Evolutionary conservation across 2,329 filamentous ascomycete species (phyloP).

Genomic region (Byssochlamys sp.): DNA sequence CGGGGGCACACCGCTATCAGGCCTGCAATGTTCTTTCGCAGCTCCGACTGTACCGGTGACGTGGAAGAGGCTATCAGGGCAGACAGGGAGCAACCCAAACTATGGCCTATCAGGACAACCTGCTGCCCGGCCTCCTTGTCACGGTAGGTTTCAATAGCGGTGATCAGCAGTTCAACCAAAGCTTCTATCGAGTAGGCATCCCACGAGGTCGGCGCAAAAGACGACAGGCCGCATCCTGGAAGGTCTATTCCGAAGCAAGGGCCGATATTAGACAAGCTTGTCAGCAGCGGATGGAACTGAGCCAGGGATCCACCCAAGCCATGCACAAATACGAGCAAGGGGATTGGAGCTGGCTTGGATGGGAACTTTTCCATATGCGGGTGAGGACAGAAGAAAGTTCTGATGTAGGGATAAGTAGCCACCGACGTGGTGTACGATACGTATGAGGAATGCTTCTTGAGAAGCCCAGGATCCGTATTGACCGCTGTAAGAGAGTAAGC

Average conservation of each 20-base stretch:
- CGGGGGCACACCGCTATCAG: conserved; percentile 74
- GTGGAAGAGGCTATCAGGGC: conserved; percentile 58
- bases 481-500: conserved; percentile 14
- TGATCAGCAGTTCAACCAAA: conserved; percentile 63
- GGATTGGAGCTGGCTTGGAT: conserved; percentile 60
- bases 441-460: conserved; percentile 65
- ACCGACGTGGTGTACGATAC: conserved; percentile 62
- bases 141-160: conserved; percentile 63
- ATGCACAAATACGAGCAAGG: conserved; percentile 82
- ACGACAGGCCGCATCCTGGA: conserved; percentile 76
- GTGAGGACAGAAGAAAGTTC: conserved; percentile 76
- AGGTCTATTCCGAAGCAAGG: conserved; percentile 82
- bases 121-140: conserved; percentile 57
- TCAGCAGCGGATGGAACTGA: conserved; percentile 74
- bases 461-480: conserved; percentile 63
- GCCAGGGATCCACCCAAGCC: conserved; percentile 85
- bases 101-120: conserved; percentile 76
- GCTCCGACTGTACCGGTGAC: conserved; percentile 42
- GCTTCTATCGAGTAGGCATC: conserved; percentile 70
- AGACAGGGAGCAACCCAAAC: conserved; percentile 74
- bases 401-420: conserved; percentile 63
- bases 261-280: conserved; percentile 70
- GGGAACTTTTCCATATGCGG: conserved; percentile 74
- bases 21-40: conserved; percentile 61
- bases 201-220: conserved; percentile 61